A percentile compares a stretch with the other conserved stretches of the same genome.
phyloP scores from a whole-genome alignment of 108 stramenopile species.

The Mediolabrus comicus region DNA sequence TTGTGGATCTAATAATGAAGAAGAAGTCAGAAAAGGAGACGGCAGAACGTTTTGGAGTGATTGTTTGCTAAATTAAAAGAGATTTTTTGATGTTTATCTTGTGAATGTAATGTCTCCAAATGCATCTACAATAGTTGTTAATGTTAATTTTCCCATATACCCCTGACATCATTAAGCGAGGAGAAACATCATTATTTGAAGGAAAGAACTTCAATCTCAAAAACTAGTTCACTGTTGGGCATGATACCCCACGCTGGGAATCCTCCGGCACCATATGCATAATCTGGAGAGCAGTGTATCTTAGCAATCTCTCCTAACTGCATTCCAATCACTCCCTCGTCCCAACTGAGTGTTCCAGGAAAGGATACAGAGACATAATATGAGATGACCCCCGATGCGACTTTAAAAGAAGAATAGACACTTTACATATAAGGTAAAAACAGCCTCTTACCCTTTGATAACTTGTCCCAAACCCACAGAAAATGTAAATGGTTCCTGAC shows the following conservation, averaged over 20 bases:
- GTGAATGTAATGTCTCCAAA: too few species aligned
- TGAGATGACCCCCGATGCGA: too few species aligned
- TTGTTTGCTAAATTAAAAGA: constrained; percentile 42
- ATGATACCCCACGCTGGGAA: constrained; percentile 91
- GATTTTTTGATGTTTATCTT: not conserved
- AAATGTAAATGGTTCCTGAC: constrained; percentile 89
- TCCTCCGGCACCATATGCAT: constrained; percentile 85
- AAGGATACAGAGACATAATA: too few species aligned
- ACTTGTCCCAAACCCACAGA: constrained; percentile 66
- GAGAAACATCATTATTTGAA: constrained; percentile 41
- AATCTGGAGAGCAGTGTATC: constrained; percentile 90
- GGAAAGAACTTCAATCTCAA: constrained; percentile 88
- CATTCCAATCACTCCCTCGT: constrained; percentile 83
- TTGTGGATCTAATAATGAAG: constrained; percentile 56
- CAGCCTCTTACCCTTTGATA: constrained; percentile 47
- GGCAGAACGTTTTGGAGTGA: constrained; percentile 60
- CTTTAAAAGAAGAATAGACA: too few species aligned
- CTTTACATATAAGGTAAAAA: not conserved
- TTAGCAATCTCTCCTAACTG: constrained; percentile 79
- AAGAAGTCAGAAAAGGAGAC: constrained; percentile 61
- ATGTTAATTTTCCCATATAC: too few species aligned
- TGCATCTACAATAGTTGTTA: too few species aligned
- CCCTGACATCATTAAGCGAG: too few species aligned
- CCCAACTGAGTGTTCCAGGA: too few species aligned
- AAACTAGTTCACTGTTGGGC: constrained; percentile 79